Base-by-base conservation (phyloP, 2,329 filamentous ascomycete species). In the Hymenotorrendiella dingleyae region DNA sequence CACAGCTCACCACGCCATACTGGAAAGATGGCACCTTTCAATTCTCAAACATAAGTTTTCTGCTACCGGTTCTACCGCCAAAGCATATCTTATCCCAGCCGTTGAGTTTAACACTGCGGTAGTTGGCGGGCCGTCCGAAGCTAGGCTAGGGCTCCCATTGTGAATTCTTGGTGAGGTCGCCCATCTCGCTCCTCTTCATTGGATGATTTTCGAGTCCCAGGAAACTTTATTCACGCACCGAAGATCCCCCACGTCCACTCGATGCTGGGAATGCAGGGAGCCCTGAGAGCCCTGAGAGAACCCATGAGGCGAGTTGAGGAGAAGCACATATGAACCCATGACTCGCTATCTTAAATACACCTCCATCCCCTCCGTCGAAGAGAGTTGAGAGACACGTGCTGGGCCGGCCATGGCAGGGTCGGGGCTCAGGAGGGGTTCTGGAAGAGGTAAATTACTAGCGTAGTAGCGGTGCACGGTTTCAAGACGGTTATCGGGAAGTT, bases 171-270 rank as follows among this genome's bases (percentile, higher is more conserved):
- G 10, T 17, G n/a, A 17, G 12, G 3, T 10, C 10, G 10, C 30
- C 16, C 30, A 33, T 16, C 30, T 33, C 5, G 30, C 12, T 33
- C 10, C 17, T 14, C 30, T 17, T 10, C 17, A 17, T 19, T n/a
- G n/a, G n/a, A n/a, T n/a, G n/a, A n/a, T n/a, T n/a, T n/a, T n/a
- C n/a, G n/a, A n/a, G n/a, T 10, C 17, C 17, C 16, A 14, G 30
- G 19, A 33, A 39, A 39, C 24, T 29, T 21, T 39, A 39, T 26
- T 20, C 11, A 20, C 17, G 14, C 24, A 30, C 36, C 36, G 36
- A 39, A 39, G 36, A 39, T 29, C 36, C 36, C 26, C 36, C 36
- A 38, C 36, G 16, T 38, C 36, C 36, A 38, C 36, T 24, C n/a
- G n/a, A n/a, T n/a, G n/a, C n/a, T n/a, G n/a, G n/a, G n/a, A n/a